phyloP scores from a whole-genome alignment of 148 eudicot species.

The Rhododendron ovatum region DNA sequence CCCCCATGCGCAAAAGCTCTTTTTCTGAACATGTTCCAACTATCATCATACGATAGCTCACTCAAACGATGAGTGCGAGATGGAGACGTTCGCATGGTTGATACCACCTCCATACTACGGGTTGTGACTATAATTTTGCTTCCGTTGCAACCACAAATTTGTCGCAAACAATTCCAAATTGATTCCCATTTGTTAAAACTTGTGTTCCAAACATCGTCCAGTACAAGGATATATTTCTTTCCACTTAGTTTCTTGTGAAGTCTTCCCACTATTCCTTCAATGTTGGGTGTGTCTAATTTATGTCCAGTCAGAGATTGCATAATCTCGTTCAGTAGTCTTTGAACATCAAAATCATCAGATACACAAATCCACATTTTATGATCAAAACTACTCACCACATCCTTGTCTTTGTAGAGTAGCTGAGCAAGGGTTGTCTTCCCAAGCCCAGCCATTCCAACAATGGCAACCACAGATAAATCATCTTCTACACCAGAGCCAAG shows the following conservation, averaged over 20 bases:
- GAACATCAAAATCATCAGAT: background rate
- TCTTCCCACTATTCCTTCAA: too few relatives aligned
- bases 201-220: conserved; percentile 17
- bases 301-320: background rate
- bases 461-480: background rate
- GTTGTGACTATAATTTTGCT: too few relatives aligned
- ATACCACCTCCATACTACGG: too few relatives aligned
- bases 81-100: background rate
- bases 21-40: conserved; percentile 5
- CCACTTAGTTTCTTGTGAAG: background rate
- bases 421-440: background rate
- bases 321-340: background rate
- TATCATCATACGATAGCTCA: background rate
- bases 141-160: background rate
- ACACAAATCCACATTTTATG: conserved; percentile 3
- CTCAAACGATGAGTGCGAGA: background rate
- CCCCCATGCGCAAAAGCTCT: background rate
- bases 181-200: background rate
- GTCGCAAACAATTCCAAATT: background rate
- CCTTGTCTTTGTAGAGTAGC: background rate
- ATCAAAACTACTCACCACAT: background rate
- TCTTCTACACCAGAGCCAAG: background rate
- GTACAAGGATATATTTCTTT: conserved; percentile 10
- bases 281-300: too few relatives aligned
- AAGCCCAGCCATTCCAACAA: conserved; percentile 10